phyloP scores from a whole-genome alignment of 352 stramenopile genomes.

The Globisporangium takayamanum region DNA sequence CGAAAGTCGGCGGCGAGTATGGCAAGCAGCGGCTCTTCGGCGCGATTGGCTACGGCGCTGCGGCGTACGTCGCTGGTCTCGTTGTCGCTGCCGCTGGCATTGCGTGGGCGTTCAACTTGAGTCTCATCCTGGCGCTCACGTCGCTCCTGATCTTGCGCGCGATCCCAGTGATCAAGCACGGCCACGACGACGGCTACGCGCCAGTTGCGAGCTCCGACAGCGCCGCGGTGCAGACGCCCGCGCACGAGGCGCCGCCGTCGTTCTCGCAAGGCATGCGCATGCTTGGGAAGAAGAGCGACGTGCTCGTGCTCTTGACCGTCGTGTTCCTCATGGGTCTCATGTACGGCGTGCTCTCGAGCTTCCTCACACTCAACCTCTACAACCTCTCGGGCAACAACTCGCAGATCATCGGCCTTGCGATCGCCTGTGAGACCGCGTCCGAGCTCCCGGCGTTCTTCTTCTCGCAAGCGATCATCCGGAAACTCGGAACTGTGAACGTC shows the following conservation, averaged over 20 bases:
- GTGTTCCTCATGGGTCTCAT: slow-evolving; percentile 80
- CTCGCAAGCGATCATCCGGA: slow-evolving; percentile 58
- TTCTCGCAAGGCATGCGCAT: slow-evolving; percentile 37
- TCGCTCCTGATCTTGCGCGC: slow-evolving; percentile 58
- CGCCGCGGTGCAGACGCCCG: slow-evolving; percentile 2
- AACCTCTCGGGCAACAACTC: slow-evolving; percentile 64
- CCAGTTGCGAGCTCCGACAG: slow-evolving; percentile 17
- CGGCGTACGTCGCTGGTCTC: slow-evolving; percentile 65
- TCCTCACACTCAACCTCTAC: slow-evolving; percentile 78
- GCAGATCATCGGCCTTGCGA: slow-evolving; percentile 74
- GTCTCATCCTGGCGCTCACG: slow-evolving; percentile 33
- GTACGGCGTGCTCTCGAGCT: slow-evolving; percentile 79
- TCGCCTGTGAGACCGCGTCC: slow-evolving; percentile 73
- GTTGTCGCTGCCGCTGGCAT: slow-evolving; percentile 54
- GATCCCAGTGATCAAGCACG: slow-evolving; percentile 47
- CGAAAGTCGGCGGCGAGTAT: slow-evolving; percentile 68
- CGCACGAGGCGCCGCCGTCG: slow-evolving; percentile 18
- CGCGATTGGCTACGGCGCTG: slow-evolving; percentile 55
- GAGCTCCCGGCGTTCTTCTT: slow-evolving; percentile 82
- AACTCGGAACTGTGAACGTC: slow-evolving; percentile 67
- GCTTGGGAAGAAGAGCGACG: slow-evolving; percentile 39
- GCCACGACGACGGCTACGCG: slow-evolving; percentile 16
- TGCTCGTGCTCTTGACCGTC: slow-evolving; percentile 62
- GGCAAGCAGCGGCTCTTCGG: slow-evolving; percentile 80
- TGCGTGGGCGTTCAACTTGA: slow-evolving; percentile 75